Percentiles rank a stretch among this genome's conserved stretches.
These are phyloP conservation scores for Thoreauomyces humboldtii DNA, from an alignment of 192 early-diverging fungal species.

Conservation along the genomic window DNA sequence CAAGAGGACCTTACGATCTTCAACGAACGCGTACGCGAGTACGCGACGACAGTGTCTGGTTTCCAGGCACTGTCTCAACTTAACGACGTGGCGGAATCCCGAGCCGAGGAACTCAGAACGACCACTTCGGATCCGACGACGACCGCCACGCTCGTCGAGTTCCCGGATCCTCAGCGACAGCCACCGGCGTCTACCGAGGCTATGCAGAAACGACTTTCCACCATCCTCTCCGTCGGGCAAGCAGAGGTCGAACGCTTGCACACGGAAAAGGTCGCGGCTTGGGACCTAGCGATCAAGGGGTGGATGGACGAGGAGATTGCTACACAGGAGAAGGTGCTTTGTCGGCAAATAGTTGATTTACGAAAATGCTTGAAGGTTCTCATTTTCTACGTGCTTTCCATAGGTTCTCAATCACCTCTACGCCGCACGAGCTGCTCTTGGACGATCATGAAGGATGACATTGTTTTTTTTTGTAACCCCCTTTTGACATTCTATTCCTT, in stretches of 20 bases:
- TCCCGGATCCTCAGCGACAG: neutral
- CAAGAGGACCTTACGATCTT: constrained; percentile 13
- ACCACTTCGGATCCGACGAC: neutral
- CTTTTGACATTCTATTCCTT: no score
- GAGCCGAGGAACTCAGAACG: constrained; percentile 4
- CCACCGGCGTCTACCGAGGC: neutral
- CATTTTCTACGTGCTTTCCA: neutral
- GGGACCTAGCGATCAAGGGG: neutral
- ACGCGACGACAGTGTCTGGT: neutral
- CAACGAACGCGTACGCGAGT: constrained; percentile 13
- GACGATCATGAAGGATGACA: no score
- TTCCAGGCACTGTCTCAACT: constrained; percentile 22
- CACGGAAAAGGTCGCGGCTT: constrained; percentile 5
- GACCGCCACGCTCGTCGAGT: neutral
- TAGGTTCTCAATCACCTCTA: constrained; percentile 4
- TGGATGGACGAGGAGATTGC: constrained; percentile 22
- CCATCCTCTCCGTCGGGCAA: constrained; percentile 4
- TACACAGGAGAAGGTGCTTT: constrained; percentile 30
- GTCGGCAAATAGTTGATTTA: neutral
- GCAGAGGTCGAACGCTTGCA: constrained; percentile 28
- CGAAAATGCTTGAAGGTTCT: neutral
- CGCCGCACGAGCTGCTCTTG: neutral
- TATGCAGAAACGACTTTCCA: constrained; percentile 15
- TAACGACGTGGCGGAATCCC: constrained; percentile 24
- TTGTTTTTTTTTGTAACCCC: no score